Base-by-base conservation (phyloP, 2,329 filamentous ascomycete genomes). In the Cercospora zeae-maydis region DNA sequence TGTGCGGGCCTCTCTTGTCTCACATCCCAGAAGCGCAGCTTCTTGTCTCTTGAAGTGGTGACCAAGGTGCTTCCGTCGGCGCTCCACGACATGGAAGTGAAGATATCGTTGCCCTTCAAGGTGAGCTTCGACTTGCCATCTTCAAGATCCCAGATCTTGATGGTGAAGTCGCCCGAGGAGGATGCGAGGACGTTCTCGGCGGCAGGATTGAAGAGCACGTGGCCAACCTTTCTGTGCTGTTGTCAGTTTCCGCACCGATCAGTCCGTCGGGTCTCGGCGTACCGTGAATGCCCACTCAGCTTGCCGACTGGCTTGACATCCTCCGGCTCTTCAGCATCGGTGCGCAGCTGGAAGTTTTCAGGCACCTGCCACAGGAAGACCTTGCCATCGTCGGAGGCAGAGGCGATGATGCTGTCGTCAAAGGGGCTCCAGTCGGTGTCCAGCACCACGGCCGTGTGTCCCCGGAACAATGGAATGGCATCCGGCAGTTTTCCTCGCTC, bases 381-480 rank as follows among this genome's bases (percentile, higher is more conserved):
- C 84, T 96, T 98, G 77, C 90, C 93, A 79, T 99, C 95, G 75
- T 99, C 95, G 58, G 93, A 96, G 63, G 90, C 93, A 54, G 95
- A 99, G 16, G 93, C 92, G 74, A 99, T 88, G 72, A 99, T 80
- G 65, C 86, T 88, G 77, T 99, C 93, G 80, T 99, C 92, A 82
- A 98, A 98, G 21, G 95, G 95, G 77, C 92, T 93, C 93, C 93
- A 99, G 82, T 99, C 95, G 69, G 93, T 98, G 78, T 99, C 95
- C 75, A 99, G 85, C 57, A 99, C 95, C 63, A 93, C 88, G 55
- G 92, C 92, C 47, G 95, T 99, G 79, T 99, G 95, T 64, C 95
- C 95, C 71, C 95, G 89, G 79, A 98, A 99, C 73, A 99, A 83
- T 65, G 95, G 95, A 71, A 99, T 90, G 74, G 91, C 88, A 76